Evolutionary conservation across 2,329 filamentous ascomycete species (phyloP), one percentile per base, ranked within the genome.

Genomic region (Drechslerella dactyloides): DNA sequence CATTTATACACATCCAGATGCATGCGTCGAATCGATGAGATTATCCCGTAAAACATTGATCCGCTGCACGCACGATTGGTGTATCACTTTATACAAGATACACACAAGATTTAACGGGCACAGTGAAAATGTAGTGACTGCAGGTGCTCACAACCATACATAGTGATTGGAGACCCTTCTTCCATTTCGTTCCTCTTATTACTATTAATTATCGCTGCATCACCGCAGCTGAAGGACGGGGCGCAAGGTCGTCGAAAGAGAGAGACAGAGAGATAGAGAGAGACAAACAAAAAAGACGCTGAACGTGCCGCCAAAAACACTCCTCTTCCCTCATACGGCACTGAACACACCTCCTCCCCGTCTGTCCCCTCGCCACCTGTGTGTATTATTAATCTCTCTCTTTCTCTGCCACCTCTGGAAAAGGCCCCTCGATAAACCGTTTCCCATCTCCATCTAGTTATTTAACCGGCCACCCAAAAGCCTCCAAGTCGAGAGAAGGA

Each of bases 381-480:
- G 46, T 69, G 42, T 69, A 63, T 56, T 69, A 58, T 58, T 69
- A 63, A 35, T 23, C 37, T 54, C 44, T 50, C 33, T 57, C 46
- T 48, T 40, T 57, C 21, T 46, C 17, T 40, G 27, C 42, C 40
- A 24, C 7, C 40, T 42, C 21, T 58, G 23, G 13, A 30, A 10
- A 51, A 51, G 2, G 19, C 11, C 58, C 37, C 17, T 17, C 37
- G 13, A 13, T 15, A 42, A 6, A 13, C 37, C n/a, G 37, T 42
- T n/a, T 42, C 37, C 27, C 37, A 13, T 17, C 37, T 11, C 58
- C 52, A 69, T 63, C 58, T 69, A 69, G 61, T 69, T n/a, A n/a
- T 62, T 61, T 77, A 30, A 73, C 68, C 64, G 69, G 68, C 54
- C 37, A 72, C 55, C 55, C 75, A 73, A 75, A 51, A 58, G 72